These are phyloP conservation scores for Suillus placidus DNA, from an alignment of 768 basidiomycete species.

Conservation along the genomic window DNA sequence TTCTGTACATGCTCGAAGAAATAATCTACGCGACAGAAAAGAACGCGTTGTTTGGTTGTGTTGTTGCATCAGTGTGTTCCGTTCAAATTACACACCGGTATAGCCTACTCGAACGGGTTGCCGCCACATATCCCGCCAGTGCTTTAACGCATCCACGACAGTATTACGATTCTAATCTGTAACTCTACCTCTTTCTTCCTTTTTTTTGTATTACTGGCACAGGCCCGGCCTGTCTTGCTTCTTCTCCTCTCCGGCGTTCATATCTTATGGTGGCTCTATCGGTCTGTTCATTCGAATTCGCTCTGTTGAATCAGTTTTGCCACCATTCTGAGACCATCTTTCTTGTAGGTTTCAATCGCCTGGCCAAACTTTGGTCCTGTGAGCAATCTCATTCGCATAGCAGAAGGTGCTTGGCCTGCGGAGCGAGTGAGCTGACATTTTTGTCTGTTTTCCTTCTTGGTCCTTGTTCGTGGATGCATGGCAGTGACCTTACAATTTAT, in stretches of 20 bases:
- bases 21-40: neutral
- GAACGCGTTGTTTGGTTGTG: constrained; percentile 28
- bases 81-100: constrained; percentile 7
- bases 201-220: constrained; percentile 12
- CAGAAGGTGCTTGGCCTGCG: neutral
- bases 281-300: constrained; percentile 9
- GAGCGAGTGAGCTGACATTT: neutral
- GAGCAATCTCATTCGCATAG: neutral
- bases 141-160: constrained; percentile 33
- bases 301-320: constrained; percentile 14
- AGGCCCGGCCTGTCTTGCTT: neutral
- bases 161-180: constrained; percentile 26
- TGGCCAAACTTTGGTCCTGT: neutral
- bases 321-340: constrained; percentile 9
- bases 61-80: constrained; percentile 14
- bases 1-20: neutral
- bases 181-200: constrained; percentile 13
- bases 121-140: constrained; percentile 14
- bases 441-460: neutral
- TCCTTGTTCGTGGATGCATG: neutral
- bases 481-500: constrained; percentile 4
- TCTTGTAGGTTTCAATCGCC: neutral
- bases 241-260: constrained; percentile 7
- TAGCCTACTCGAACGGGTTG: constrained; percentile 24
- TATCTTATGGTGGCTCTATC: constrained; percentile 5